phyloP scores from a whole-genome alignment of 1,139 yeast genomes.

The Geotrichum candidum region DNA sequence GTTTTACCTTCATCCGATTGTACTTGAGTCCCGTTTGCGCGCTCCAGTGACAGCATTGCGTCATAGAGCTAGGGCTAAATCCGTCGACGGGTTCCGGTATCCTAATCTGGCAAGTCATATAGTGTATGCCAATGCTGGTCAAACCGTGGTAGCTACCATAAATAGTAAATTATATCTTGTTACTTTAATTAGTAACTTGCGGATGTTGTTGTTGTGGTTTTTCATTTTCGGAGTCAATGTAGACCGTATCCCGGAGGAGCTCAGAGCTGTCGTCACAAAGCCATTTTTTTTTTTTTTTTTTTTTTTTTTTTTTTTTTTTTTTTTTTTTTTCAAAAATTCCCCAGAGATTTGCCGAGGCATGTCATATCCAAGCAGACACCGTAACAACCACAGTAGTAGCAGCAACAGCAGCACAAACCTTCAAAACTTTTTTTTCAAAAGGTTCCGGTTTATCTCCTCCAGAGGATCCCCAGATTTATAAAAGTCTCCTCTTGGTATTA shows the following conservation, averaged over 20 bases:
- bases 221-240: background rate
- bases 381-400: background rate
- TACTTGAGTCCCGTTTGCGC: conserved; percentile 1
- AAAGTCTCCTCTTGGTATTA: background rate
- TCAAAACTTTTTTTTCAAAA: background rate
- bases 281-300: background rate
- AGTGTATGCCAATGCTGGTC: too few relatives aligned
- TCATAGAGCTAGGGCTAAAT: too few relatives aligned
- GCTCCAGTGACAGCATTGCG: too few relatives aligned
- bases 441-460: background rate
- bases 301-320: too few relatives aligned
- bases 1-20: background rate
- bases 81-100: too few relatives aligned
- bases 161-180: too few relatives aligned
- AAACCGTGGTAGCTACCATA: too few relatives aligned
- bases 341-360: background rate
- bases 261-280: background rate
- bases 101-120: too few relatives aligned
- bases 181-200: background rate
- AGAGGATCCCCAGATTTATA: background rate
- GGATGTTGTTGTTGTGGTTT: background rate
- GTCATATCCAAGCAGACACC: background rate
- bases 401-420: background rate
- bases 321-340: background rate
- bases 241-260: background rate